Evolutionary conservation across 352 stramenopile genomes (phyloP).

Genomic region (Globisporangium ultimum): DNA sequence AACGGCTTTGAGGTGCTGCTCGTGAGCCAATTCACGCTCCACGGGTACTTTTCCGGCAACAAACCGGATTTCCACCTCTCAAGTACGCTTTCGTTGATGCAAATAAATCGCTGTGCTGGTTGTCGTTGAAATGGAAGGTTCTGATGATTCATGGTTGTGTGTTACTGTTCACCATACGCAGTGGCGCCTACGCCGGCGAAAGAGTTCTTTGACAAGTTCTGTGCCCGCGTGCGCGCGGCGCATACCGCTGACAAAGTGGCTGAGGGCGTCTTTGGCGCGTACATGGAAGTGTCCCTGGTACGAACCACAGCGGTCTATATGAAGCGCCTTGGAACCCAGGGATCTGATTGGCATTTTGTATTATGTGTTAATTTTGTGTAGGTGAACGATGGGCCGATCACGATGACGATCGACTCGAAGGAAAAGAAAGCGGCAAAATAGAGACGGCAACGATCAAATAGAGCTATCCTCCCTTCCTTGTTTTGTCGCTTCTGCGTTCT

Average conservation of each 20-base stretch:
- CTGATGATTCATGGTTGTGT: not conserved
- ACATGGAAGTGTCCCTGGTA: conserved; percentile 87
- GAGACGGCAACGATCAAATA: not conserved
- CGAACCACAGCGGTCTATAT: conserved; percentile 5
- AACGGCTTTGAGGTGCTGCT: conserved; percentile 77
- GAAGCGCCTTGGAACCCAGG: too few species aligned
- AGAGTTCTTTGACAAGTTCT: conserved; percentile 75
- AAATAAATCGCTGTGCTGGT: too few species aligned
- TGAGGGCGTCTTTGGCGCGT: conserved; percentile 77
- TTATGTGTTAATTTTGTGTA: conserved; percentile 13
- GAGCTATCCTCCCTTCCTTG: too few species aligned
- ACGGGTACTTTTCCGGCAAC: conserved; percentile 79
- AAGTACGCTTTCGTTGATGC: conserved; percentile 37
- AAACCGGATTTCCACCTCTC: conserved; percentile 85
- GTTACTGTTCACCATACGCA: conserved; percentile 16
- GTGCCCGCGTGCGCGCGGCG: conserved; percentile 51
- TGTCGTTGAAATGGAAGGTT: too few species aligned
- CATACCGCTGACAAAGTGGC: conserved; percentile 66
- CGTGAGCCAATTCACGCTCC: conserved; percentile 87
- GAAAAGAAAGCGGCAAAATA: conserved; percentile 23
- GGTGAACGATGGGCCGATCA: conserved; percentile 83
- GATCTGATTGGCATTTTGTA: not conserved
- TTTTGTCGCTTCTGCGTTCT: too few species aligned
- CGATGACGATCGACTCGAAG: conserved; percentile 84
- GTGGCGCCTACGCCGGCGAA: conserved; percentile 67